Percentiles rank a stretch among this genome's conserved stretches.
Conservation (phyloP, 441 rosid species). For the Brassica hybrid region DNA sequence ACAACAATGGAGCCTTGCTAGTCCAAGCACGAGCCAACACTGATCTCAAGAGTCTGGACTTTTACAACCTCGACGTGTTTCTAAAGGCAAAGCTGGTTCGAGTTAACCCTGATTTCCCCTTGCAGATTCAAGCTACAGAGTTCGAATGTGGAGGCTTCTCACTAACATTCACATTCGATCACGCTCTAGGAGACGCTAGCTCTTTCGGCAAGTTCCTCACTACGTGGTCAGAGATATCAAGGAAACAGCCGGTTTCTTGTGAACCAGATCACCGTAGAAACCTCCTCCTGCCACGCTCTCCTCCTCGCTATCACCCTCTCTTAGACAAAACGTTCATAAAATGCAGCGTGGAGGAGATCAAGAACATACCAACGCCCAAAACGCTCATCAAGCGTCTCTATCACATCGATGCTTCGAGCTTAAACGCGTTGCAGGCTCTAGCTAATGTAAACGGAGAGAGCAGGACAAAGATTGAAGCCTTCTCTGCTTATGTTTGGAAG, state of each 20-base stretch:
- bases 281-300: constrained; percentile 61
- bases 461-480: constrained; percentile 82
- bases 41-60: constrained; percentile 57
- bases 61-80: constrained; percentile 55
- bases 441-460: constrained; percentile 55
- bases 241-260: constrained; percentile 57
- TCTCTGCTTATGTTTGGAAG: constrained; percentile 89
- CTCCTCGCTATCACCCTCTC: constrained; percentile 61
- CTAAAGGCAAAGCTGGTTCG: constrained; percentile 62
- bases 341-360: constrained; percentile 70
- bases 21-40: constrained; percentile 58
- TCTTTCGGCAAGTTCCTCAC: constrained; percentile 69
- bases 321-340: constrained; percentile 60
- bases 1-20: constrained; percentile 70
- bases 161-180: constrained; percentile 77
- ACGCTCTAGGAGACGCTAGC: constrained; percentile 84
- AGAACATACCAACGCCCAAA: constrained; percentile 54
- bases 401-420: constrained; percentile 57
- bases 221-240: constrained; percentile 74
- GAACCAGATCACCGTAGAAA: constrained; percentile 68
- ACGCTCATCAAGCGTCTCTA: constrained; percentile 73
- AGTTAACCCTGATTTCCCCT: constrained; percentile 49
- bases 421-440: constrained; percentile 57
- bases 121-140: constrained; percentile 65
- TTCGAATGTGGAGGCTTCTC: constrained; percentile 74